Evolutionary conservation across 2,329 filamentous ascomycete species (phyloP).

Genomic region (Elsinoe ampelina): DNA sequence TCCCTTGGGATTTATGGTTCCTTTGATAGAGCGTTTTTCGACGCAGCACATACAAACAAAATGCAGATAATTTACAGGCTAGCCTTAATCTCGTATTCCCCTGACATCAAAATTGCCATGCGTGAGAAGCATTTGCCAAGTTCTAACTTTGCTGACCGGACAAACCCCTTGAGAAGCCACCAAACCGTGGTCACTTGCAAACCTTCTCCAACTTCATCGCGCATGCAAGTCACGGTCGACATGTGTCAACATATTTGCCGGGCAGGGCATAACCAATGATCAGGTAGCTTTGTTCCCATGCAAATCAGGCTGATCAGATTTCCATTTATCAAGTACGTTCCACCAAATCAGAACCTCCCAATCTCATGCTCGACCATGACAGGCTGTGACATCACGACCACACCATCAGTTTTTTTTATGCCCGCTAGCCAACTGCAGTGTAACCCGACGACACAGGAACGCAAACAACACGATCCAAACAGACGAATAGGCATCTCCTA

Average conservation of each 20-base stretch:
- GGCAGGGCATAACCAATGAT: not conserved
- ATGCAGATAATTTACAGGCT: not conserved
- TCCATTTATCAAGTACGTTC: not conserved
- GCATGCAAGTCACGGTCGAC: not conserved
- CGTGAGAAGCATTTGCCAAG: constrained; percentile 1
- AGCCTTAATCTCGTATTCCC: not conserved
- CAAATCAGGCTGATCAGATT: constrained; percentile 3
- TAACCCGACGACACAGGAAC: not conserved
- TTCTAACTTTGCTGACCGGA: not conserved
- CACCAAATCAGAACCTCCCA: not conserved
- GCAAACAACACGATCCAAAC: not conserved
- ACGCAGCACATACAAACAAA: too few species aligned
- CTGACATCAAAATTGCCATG: not conserved
- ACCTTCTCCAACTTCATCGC: constrained; percentile 4
- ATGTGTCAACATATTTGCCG: not conserved
- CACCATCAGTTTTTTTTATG: not conserved
- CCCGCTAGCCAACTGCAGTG: not conserved
- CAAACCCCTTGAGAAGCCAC: not conserved
- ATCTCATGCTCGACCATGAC: not conserved
- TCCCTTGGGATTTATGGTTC: too few species aligned
- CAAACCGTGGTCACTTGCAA: not conserved
- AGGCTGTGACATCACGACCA: constrained; percentile 12
- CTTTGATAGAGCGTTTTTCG: too few species aligned
- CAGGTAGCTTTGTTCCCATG: not conserved
- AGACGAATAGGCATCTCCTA: not conserved